Base-by-base conservation (phyloP, 176 grass and related monocot species). In the Lolium multiflorum region DNA sequence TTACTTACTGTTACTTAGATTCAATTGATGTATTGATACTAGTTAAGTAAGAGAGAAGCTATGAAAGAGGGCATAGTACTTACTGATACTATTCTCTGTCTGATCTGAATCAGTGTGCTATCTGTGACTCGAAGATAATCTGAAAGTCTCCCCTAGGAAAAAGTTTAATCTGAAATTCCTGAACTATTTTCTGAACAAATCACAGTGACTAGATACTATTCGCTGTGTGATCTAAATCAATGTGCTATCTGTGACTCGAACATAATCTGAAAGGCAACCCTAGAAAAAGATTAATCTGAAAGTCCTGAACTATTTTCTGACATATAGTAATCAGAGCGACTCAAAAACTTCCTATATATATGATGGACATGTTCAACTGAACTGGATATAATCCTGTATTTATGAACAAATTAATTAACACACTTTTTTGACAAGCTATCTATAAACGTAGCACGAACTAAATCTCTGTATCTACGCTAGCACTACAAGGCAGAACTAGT, bases 331-430 rank as follows among this genome's bases (percentile, higher is more conserved):
- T 43, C 4, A 43, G 6, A 43, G 41, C 41, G 41, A 43, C 41
- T 43, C 4, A 43, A 43, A 43, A 43, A 6, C 41, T 43, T 43
- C 41, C 4, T 43, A 43, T 43, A 43, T 43, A 43, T 43, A 43
- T 43, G 41, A 26, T 35, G 74, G 7, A 47, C 46, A 47, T 9
- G 46, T 47, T n/a, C n/a, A n/a, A n/a, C n/a, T n/a, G n/a, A n/a
- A n/a, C n/a, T n/a, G n/a, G n/a, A n/a, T n/a, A 70, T 18, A 71
- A 21, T 71, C 18, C 68, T 46, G 18, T 71, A 71, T 71, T 18
- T 69, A 70, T 70, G 54, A 13, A 56, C 54, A 15, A 20, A 17
- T 4, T 56, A 56, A 56, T 56, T 17, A 5, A 63, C 24, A 63
- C 60, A n/a, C n/a, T n/a, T 13, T 43, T 43, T 43, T 43, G 4